phyloP scores from a whole-genome alignment of 2,329 filamentous ascomycete genomes.

The Colletotrichum sp. region DNA sequence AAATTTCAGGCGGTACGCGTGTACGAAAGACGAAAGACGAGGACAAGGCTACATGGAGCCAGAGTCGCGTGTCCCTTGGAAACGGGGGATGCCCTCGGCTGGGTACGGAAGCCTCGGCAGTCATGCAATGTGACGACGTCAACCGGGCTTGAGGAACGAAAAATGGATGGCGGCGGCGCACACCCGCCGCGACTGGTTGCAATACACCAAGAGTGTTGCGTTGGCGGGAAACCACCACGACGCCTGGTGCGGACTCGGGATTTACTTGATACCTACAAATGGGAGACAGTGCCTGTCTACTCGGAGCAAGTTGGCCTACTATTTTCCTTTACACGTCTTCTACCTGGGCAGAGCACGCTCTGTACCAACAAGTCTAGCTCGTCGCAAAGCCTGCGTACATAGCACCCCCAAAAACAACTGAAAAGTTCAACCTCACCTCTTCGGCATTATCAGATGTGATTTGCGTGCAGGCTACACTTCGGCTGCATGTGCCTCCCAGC shows the following conservation, averaged over 20 bases:
- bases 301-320: neutral
- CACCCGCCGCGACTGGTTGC: neutral
- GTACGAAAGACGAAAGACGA: neutral
- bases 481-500: neutral
- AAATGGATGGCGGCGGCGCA: neutral
- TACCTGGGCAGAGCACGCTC: neutral
- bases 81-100: neutral
- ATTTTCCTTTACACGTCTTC: neutral
- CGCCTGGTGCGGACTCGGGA: neutral
- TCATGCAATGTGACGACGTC: neutral
- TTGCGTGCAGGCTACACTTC: neutral
- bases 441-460: neutral
- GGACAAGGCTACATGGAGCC: neutral
- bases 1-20: neutral
- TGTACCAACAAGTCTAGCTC: neutral
- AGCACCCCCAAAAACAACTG: neutral
- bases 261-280: neutral
- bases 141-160: neutral
- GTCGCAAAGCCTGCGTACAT: neutral
- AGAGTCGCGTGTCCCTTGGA: neutral
- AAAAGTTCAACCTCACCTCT: neutral
- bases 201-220: neutral
- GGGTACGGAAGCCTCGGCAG: neutral
- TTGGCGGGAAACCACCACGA: neutral
- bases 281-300: neutral